phyloP scores from a whole-genome alignment of 371 early-diverging fungal species.

The Zopfochytrium polystomum region DNA sequence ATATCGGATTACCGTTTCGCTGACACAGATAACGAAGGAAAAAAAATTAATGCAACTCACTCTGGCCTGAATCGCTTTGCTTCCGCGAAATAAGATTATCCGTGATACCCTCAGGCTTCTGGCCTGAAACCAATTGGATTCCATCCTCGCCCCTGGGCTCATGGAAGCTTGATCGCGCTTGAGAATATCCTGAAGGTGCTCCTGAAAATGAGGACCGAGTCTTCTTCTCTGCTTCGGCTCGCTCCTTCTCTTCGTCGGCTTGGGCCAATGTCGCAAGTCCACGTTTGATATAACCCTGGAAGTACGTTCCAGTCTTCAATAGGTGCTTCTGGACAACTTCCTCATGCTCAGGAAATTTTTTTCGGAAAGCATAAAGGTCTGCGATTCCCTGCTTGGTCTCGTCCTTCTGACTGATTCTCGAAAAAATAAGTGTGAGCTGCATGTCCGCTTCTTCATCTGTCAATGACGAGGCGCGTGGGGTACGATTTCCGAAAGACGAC shows the following conservation, averaged over 20 bases:
- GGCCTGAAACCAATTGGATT: not conserved
- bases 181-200: not conserved
- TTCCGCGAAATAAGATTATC: conserved; percentile 1
- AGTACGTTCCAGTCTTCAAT: conserved; percentile 63
- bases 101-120: not conserved
- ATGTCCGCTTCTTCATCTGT: conserved; percentile 22
- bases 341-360: conserved; percentile 47
- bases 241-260: conserved; percentile 17
- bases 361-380: conserved; percentile 74
- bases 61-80: too few relatives aligned
- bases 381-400: conserved; percentile 74
- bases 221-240: too few relatives aligned
- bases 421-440: conserved; percentile 65
- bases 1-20: too few relatives aligned
- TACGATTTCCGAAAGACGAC: not conserved
- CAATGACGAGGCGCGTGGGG: not conserved
- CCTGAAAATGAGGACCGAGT: not conserved
- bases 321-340: conserved; percentile 60
- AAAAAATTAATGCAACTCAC: too few relatives aligned
- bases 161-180: not conserved
- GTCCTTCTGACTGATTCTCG: conserved; percentile 68
- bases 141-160: not conserved
- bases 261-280: conserved; percentile 29
- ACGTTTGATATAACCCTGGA: conserved; percentile 76
- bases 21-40: too few relatives aligned